A percentile compares a stretch with the other conserved stretches of the same genome.
phyloP scores from a whole-genome alignment of 2,329 filamentous ascomycete genomes.

The Neonectria ditissima region DNA sequence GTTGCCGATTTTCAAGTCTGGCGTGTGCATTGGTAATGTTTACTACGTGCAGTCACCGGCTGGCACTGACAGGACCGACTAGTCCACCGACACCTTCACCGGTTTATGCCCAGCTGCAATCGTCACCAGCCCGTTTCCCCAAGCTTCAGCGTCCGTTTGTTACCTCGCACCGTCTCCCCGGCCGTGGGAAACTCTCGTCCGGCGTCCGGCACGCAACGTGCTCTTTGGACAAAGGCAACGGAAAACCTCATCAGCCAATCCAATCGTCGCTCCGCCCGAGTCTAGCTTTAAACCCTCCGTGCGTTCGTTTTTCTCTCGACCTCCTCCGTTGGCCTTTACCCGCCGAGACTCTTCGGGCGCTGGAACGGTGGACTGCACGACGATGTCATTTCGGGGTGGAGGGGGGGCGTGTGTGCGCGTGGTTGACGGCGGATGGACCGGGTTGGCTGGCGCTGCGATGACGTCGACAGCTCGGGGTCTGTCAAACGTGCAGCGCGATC shows the following conservation, averaged over 20 bases:
- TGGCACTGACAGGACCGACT: neutral
- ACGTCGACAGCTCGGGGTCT: slow-evolving; percentile 8
- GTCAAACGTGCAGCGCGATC: neutral
- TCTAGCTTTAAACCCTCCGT: slow-evolving; percentile 5
- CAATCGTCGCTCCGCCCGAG: slow-evolving; percentile 8
- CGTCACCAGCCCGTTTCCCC: neutral
- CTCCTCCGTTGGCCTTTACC: too few relatives aligned
- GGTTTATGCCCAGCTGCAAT: slow-evolving; percentile 1
- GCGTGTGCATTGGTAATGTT: slow-evolving; percentile 9
- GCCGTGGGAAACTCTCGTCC: neutral
- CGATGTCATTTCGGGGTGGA: slow-evolving; percentile 38
- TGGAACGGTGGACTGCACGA: neutral
- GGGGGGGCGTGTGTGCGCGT: neutral
- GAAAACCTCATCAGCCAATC: slow-evolving; percentile 5
- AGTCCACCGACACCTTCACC: slow-evolving; percentile 16
- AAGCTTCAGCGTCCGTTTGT: neutral
- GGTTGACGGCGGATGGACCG: neutral
- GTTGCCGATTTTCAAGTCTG: neutral
- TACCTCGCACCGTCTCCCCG: neutral
- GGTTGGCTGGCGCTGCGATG: slow-evolving; percentile 9
- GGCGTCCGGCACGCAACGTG: neutral
- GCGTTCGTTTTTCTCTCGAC: slow-evolving; percentile 4
- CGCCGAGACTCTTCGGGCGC: neutral
- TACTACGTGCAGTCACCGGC: neutral
- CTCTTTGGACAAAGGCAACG: neutral